phyloP scores from a whole-genome alignment of 1,139 yeast species.

The Magnusiomyces paraingens region DNA sequence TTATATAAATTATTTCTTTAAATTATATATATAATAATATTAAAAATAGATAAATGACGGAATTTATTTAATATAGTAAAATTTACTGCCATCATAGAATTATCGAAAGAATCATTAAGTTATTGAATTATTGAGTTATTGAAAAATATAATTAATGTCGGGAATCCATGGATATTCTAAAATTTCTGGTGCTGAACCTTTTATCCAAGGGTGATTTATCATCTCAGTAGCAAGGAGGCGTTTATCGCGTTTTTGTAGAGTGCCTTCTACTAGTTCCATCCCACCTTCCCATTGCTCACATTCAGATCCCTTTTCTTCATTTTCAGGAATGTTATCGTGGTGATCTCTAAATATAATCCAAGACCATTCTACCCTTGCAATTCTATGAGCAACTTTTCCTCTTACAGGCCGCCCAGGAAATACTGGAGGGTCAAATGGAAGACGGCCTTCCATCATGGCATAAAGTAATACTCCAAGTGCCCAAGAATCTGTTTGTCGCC shows the following conservation, averaged over 20 bases:
- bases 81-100: too few species aligned
- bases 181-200: slow-evolving; percentile 11
- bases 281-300: slow-evolving; percentile 40
- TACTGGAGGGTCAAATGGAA: slow-evolving; percentile 69
- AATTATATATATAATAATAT: too few species aligned
- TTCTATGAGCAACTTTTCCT: slow-evolving; percentile 73
- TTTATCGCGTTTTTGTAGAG: slow-evolving; percentile 48
- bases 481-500: slow-evolving; percentile 88
- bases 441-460: slow-evolving; percentile 70
- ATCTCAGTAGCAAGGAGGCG: slow-evolving; percentile 41
- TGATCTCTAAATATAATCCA: slow-evolving; percentile 43
- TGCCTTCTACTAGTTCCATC: slow-evolving; percentile 46
- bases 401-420: slow-evolving; percentile 39
- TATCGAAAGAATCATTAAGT: too few species aligned
- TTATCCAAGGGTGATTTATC: slow-evolving; percentile 34
- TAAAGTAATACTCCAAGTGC: slow-evolving; percentile 87
- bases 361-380: slow-evolving; percentile 88
- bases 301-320: slow-evolving; percentile 17
- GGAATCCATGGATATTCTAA: slow-evolving; percentile 50
- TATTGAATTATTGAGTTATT: slow-evolving; percentile 1
- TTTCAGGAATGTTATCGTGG: slow-evolving; percentile 5
- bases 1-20: too few species aligned
- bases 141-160: slow-evolving; percentile 32
- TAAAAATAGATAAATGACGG: too few species aligned
- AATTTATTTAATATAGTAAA: too few species aligned